Evolutionary conservation across 2,329 filamentous ascomycete species (phyloP).

Genomic region (Phaeosphaeria sp.): DNA sequence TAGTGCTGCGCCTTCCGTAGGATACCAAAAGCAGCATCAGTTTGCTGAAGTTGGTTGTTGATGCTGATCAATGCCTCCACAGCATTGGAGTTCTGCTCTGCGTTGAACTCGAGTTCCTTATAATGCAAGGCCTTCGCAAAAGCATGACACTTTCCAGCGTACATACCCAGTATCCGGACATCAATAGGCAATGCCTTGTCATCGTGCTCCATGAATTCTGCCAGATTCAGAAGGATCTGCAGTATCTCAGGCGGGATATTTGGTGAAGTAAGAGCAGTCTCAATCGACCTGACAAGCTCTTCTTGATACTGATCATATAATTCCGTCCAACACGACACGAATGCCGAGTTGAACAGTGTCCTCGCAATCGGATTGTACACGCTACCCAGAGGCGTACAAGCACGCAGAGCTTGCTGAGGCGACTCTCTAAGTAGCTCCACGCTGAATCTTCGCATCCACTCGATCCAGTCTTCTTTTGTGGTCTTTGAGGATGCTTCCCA

Average conservation of each 20-base stretch:
- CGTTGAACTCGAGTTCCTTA: constrained; percentile 97
- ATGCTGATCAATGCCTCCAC: constrained; percentile 98
- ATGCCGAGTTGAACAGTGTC: constrained; percentile 97
- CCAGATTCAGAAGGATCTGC: constrained; percentile 91
- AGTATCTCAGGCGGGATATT: constrained; percentile 96
- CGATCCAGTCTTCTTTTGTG: constrained; percentile 98
- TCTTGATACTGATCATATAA: constrained; percentile 97
- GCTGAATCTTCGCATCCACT: constrained; percentile 97
- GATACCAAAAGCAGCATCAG: constrained; percentile 97
- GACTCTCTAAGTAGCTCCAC: constrained; percentile 94
- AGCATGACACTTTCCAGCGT: constrained; percentile 95
- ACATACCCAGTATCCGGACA: constrained; percentile 90
- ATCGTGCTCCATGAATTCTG: constrained; percentile 99
- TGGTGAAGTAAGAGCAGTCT: constrained; percentile 91
- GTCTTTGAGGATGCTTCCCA: constrained; percentile 98
- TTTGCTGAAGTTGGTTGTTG: constrained; percentile 98
- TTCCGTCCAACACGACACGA: constrained; percentile 98
- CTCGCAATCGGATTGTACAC: constrained; percentile 90
- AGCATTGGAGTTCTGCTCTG: constrained; percentile 93
- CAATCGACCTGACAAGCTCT: constrained; percentile 93
- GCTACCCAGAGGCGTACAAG: constrained; percentile 89
- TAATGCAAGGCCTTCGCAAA: constrained; percentile 98
- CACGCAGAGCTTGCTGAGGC: constrained; percentile 91
- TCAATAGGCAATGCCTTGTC: constrained; percentile 98
- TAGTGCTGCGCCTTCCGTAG: constrained; percentile 94